phyloP scores from a whole-genome alignment of 2,329 filamentous ascomycete genomes.

The Neofusicoccum ribis region DNA sequence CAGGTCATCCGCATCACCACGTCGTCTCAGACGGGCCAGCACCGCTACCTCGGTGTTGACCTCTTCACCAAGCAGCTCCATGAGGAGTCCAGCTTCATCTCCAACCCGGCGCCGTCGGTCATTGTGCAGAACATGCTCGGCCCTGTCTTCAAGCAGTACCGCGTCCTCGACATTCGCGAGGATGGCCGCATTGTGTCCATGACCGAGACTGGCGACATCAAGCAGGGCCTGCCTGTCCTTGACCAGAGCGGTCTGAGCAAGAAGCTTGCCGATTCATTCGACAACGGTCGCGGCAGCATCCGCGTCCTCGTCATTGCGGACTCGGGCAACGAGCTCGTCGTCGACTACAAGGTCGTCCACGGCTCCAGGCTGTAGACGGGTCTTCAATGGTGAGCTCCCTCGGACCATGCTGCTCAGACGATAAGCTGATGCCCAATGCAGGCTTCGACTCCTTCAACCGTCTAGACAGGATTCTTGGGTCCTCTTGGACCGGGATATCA shows the following conservation, averaged over 20 bases:
- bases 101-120: slow-evolving; percentile 93
- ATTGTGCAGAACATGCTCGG: slow-evolving; percentile 99
- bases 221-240: slow-evolving; percentile 89
- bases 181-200: slow-evolving; percentile 83
- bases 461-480: neutral
- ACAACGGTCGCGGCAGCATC: slow-evolving; percentile 88
- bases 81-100: slow-evolving; percentile 97
- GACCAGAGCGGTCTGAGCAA: slow-evolving; percentile 89
- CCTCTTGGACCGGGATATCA: neutral
- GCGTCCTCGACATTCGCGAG: slow-evolving; percentile 94
- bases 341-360: slow-evolving; percentile 99
- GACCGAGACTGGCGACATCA: slow-evolving; percentile 98
- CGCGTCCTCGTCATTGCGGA: slow-evolving; percentile 96
- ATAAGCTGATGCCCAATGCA: neutral
- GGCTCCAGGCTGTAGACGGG: slow-evolving; percentile 61
- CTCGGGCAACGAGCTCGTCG: slow-evolving; percentile 87
- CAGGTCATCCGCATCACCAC: slow-evolving; percentile 99
- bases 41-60: slow-evolving; percentile 99
- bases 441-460: neutral
- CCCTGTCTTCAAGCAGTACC: slow-evolving; percentile 99
- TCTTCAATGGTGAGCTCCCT: slow-evolving; percentile 20
- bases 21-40: slow-evolving; percentile 95
- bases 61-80: slow-evolving; percentile 99
- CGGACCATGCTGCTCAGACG: neutral
- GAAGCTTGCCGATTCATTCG: slow-evolving; percentile 80